Conservation (phyloP, 2,329 filamentous ascomycete genomes). For the Meredithiella fracta region DNA sequence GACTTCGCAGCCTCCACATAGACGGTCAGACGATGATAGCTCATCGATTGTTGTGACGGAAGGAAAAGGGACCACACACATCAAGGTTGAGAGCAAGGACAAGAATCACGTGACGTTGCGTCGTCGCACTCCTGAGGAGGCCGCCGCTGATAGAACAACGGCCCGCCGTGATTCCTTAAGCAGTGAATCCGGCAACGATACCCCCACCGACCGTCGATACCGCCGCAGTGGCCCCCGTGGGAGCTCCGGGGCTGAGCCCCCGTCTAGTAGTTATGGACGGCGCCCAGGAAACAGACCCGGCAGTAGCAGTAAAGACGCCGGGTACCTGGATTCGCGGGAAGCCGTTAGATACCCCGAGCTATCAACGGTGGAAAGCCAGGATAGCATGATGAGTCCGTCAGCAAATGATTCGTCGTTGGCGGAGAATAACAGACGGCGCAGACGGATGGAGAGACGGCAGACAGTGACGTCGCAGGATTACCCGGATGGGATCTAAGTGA, state of each 20-base stretch:
- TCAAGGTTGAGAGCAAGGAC: constrained; percentile 38
- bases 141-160: constrained; percentile 21
- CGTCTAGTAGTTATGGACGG: constrained; percentile 3
- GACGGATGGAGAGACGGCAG: constrained; percentile 37
- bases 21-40: constrained; percentile 11
- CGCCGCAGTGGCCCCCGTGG: constrained; percentile 29
- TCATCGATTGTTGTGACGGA: constrained; percentile 27
- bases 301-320: constrained; percentile 38
- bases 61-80: constrained; percentile 28
- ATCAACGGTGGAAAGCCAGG: constrained; percentile 31
- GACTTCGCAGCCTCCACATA: constrained; percentile 11
- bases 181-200: constrained; percentile 41
- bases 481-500: not conserved
- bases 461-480: constrained; percentile 18
- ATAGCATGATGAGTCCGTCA: constrained; percentile 33
- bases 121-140: constrained; percentile 44
- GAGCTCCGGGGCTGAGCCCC: constrained; percentile 8
- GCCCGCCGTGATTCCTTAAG: constrained; percentile 35
- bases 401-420: constrained; percentile 26
- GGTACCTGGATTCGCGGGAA: constrained; percentile 34
- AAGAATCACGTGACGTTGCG: constrained; percentile 46
- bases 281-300: constrained; percentile 23
- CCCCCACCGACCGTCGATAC: constrained; percentile 31
- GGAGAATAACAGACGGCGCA: constrained; percentile 34
- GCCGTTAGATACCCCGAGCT: constrained; percentile 26